Percentiles rank a stretch among this genome's conserved stretches.
These are phyloP conservation scores for Scleromitrula shiraiana DNA, from an alignment of 2,329 filamentous ascomycete genomes.

Conservation along the genomic window DNA sequence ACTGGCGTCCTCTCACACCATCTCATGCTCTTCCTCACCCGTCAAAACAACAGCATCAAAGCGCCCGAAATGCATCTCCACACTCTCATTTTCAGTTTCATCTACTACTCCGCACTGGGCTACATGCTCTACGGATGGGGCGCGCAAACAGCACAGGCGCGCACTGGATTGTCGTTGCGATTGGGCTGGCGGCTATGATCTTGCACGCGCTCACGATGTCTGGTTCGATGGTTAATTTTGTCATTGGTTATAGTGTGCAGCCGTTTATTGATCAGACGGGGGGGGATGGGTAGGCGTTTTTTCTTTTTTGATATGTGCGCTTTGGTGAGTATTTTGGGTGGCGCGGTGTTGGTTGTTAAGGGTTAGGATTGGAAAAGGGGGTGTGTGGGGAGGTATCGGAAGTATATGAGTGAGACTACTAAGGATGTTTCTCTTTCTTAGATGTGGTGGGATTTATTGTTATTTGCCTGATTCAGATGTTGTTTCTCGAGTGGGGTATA, in stretches of 20 bases:
- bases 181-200: conserved; percentile 34
- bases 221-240: conserved; percentile 26
- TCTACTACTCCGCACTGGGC: conserved; percentile 30
- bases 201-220: conserved; percentile 34
- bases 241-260: conserved; percentile 34
- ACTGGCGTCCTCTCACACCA: conserved; percentile 28
- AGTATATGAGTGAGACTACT: neutral
- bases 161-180: conserved; percentile 31
- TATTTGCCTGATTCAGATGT: no score
- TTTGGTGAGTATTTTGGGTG: neutral
- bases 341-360: neutral
- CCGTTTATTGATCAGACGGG: conserved; percentile 32
- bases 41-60: conserved; percentile 31
- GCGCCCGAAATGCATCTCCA: conserved; percentile 34
- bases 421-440: neutral
- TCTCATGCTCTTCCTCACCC: conserved; percentile 29
- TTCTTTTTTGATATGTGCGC: conserved; percentile 33
- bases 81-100: conserved; percentile 28
- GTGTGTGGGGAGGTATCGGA: neutral
- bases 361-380: neutral
- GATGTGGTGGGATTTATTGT: no score
- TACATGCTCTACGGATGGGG: conserved; percentile 35
- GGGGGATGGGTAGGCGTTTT: conserved; percentile 28
- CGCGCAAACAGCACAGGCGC: conserved; percentile 24
- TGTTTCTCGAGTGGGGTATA: no score